These are phyloP conservation scores for Globisporangium paddicum DNA, from an alignment of 352 stramenopile species.

Conservation along the genomic window DNA sequence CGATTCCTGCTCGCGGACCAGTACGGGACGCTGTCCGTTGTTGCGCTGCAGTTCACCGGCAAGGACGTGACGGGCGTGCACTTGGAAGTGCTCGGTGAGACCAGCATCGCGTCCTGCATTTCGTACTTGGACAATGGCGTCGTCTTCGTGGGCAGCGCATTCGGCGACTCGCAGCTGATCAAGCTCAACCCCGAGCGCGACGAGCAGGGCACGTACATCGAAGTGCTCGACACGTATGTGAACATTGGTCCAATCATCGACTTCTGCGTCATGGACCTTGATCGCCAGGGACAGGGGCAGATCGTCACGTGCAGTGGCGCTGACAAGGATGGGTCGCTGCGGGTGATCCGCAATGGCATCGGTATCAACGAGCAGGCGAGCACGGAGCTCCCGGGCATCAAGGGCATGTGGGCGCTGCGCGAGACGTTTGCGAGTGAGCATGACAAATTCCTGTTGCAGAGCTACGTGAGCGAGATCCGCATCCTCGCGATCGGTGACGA, in stretches of 20 bases:
- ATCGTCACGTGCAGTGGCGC: constrained; percentile 96
- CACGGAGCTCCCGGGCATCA: constrained; percentile 96
- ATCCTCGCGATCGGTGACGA: constrained; percentile 91
- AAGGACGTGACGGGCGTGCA: constrained; percentile 80
- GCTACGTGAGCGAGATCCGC: constrained; percentile 95
- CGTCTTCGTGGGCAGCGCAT: constrained; percentile 94
- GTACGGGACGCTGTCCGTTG: constrained; percentile 86
- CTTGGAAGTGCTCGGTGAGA: constrained; percentile 93
- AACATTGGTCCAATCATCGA: constrained; percentile 98
- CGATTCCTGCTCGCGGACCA: constrained; percentile 89
- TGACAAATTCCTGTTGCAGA: constrained; percentile 96
- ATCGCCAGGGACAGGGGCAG: constrained; percentile 92
- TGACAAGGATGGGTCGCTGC: constrained; percentile 94
- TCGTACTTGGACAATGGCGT: constrained; percentile 94
- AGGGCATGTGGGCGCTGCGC: constrained; percentile 96
- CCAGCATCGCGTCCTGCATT: constrained; percentile 87
- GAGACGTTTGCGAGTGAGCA: constrained; percentile 78
- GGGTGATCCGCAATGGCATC: constrained; percentile 98
- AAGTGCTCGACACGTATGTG: constrained; percentile 95
- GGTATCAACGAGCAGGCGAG: constrained; percentile 96
- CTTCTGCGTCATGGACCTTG: constrained; percentile 96
- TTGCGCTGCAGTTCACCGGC: constrained; percentile 76
- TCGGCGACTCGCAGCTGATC: constrained; percentile 95
- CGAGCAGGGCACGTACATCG: constrained; percentile 84
- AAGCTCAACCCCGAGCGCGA: constrained; percentile 85